Base-by-base conservation (phyloP, 129 eudicot species). In the Apium graveolens region DNA sequence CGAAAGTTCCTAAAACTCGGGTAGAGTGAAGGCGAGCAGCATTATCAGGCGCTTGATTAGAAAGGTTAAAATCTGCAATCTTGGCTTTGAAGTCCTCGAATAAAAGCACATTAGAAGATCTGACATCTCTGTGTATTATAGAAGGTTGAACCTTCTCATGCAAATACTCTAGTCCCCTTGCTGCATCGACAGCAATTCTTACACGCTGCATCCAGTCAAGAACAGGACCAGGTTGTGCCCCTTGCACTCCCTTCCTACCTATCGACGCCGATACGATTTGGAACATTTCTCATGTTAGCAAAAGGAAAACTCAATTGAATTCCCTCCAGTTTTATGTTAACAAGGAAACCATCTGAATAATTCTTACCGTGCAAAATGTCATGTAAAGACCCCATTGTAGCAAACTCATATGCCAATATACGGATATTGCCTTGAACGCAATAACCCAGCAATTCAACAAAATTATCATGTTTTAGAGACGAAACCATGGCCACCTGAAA, bases 361-460 rank as follows among this genome's bases (percentile, higher is more conserved):
- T 70, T 62, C 37, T 45, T 85, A 88, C 91, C 91, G 55, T 88
- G 91, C 69, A 88, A 68, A 76, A 88, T 81, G 84, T 88, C 91
- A 66, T 85, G 91, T 72, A 88, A 77, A 77, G 91, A 85, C 70
- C 91, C 91, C 91, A 85, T 88, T 51, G 89, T 85, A 60, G 91
- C 91, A 79, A 85, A 88, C 66, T 88, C 89, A 63, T 85, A 88
- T 78, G 86, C 89, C 81, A 88, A 60, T 42, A 88, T 83, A 53
- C 89, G 91, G 29, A 71, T 31, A 31, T 83, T 75, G 38, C 89
- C 89, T 82, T 88, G 89, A 16, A 88, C 87, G 66, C 84, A 85
- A 84, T 88, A 86, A 78, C 89, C 89, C 8, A 81, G 79, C 86
- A 85, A 79, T 82, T 88, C 91, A 13, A 88, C 79, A 83, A 88